These are phyloP conservation scores for Emergomyces africanus DNA, from an alignment of 2,329 filamentous ascomycete species.

Conservation along the genomic window DNA sequence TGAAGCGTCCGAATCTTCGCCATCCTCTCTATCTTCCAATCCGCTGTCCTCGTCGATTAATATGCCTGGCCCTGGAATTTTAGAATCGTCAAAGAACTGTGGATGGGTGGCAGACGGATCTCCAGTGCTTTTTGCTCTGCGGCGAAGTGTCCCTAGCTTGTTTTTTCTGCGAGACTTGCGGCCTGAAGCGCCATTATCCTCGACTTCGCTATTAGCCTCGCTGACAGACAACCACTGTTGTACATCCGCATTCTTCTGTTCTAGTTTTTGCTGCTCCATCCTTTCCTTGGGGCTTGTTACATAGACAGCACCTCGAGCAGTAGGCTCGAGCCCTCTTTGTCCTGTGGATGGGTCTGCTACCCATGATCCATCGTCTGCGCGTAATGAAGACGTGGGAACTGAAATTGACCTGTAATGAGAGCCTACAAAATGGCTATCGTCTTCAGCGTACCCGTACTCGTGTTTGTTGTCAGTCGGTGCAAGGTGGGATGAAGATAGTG, in stretches of 20 bases:
- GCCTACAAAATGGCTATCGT: constrained; percentile 11
- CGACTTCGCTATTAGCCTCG: constrained; percentile 32
- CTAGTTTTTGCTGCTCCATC: constrained; percentile 32
- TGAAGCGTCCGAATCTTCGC: constrained; percentile 17
- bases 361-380: constrained; percentile 37
- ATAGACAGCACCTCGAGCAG: constrained; percentile 31
- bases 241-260: constrained; percentile 42
- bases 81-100: constrained; percentile 22
- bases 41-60: constrained; percentile 32
- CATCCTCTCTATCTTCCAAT: constrained; percentile 21
- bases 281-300: constrained; percentile 40
- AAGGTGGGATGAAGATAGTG: constrained; percentile 25
- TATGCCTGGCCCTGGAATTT: constrained; percentile 40
- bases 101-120: constrained; percentile 15
- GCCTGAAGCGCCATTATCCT: constrained; percentile 14
- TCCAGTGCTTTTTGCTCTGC: constrained; percentile 35
- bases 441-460: constrained; percentile 16
- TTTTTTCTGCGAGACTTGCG: constrained; percentile 13
- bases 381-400: constrained; percentile 14
- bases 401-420: constrained; percentile 6
- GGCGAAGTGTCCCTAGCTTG: constrained; percentile 18
- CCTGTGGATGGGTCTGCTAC: constrained; percentile 24
- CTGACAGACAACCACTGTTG: constrained; percentile 42
- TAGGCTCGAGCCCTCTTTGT: constrained; percentile 36
- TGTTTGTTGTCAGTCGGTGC: constrained; percentile 20